These are phyloP conservation scores for Vigna angularis DNA, from an alignment of 306 rosid species.

Conservation along the genomic window DNA sequence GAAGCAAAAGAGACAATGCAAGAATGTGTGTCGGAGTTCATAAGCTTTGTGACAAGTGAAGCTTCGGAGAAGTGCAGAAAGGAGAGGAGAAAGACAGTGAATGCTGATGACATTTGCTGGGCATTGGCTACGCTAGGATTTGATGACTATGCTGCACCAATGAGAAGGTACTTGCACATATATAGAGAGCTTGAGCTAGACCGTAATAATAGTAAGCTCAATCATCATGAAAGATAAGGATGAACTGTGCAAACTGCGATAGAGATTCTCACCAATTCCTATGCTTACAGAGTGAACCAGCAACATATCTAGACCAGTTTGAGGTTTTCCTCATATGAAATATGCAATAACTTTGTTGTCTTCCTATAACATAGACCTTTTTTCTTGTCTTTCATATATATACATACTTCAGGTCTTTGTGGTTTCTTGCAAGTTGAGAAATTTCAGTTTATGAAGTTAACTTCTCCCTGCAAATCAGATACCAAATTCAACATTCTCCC, in stretches of 20 bases:
- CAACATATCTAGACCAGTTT: neutral
- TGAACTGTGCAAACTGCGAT: neutral
- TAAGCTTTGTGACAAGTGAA: constrained; percentile 85
- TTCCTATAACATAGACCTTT: constrained; percentile 5
- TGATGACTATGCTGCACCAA: constrained; percentile 79
- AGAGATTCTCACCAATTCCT: neutral
- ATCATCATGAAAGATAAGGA: constrained; percentile 44
- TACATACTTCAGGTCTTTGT: neutral
- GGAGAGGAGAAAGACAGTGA: constrained; percentile 89
- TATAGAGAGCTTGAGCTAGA: constrained; percentile 72
- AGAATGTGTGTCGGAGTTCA: constrained; percentile 91
- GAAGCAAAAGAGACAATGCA: constrained; percentile 93
- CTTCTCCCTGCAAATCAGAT: neutral
- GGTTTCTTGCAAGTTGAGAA: neutral
- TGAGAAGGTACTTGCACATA: constrained; percentile 69
- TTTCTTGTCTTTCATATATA: neutral
- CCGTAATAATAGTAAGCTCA: constrained; percentile 46
- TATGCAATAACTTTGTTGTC: constrained; percentile 25
- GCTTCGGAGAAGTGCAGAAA: constrained; percentile 86
- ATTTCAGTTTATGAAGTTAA: neutral
- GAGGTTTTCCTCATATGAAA: constrained; percentile 26
- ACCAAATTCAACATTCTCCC: neutral
- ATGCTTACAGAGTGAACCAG: neutral
- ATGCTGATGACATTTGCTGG: constrained; percentile 88
- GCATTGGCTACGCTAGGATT: constrained; percentile 77